These are phyloP conservation scores for Mangifera indica DNA, from an alignment of 345 rosid species.

Conservation along the genomic window DNA sequence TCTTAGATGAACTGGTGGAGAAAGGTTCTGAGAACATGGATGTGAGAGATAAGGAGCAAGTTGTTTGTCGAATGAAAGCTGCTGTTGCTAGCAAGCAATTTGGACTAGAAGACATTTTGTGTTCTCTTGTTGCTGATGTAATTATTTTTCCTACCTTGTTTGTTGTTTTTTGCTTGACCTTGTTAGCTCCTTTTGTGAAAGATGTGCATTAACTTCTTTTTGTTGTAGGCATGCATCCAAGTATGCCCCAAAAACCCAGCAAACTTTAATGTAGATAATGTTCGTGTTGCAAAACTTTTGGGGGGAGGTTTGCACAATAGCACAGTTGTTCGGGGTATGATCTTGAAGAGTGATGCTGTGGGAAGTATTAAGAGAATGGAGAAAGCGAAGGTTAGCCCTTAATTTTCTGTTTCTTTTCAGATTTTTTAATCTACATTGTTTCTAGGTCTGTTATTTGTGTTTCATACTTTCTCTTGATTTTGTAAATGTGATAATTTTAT, in stretches of 20 bases:
- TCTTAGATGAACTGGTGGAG: slow-evolving; percentile 76
- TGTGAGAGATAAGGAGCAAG: slow-evolving; percentile 78
- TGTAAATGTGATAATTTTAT: not conserved
- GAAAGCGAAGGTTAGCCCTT: slow-evolving; percentile 79
- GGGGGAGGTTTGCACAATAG: slow-evolving; percentile 91
- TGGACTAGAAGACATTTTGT: slow-evolving; percentile 84
- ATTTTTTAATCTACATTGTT: not conserved
- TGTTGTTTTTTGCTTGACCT: slow-evolving; percentile 9
- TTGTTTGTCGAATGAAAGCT: slow-evolving; percentile 74
- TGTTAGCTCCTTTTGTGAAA: slow-evolving; percentile 7
- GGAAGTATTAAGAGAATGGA: slow-evolving; percentile 80
- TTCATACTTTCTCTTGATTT: not conserved
- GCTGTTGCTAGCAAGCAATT: slow-evolving; percentile 99
- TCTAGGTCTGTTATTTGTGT: not conserved
- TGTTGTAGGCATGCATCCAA: slow-evolving; percentile 86
- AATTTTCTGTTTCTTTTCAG: not conserved
- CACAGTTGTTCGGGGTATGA: slow-evolving; percentile 80
- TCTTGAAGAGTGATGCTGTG: slow-evolving; percentile 80
- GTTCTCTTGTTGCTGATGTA: slow-evolving; percentile 80
- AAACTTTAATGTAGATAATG: slow-evolving; percentile 91
- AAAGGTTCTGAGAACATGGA: slow-evolving; percentile 95
- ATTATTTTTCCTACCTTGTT: slow-evolving; percentile 14
- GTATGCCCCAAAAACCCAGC: slow-evolving; percentile 94
- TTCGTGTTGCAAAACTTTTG: slow-evolving; percentile 85
- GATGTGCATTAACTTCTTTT: not conserved